These are phyloP conservation scores for Plasmodium cynomolgi DNA, from an alignment of 169 alveolate species.

Conservation along the genomic window DNA sequence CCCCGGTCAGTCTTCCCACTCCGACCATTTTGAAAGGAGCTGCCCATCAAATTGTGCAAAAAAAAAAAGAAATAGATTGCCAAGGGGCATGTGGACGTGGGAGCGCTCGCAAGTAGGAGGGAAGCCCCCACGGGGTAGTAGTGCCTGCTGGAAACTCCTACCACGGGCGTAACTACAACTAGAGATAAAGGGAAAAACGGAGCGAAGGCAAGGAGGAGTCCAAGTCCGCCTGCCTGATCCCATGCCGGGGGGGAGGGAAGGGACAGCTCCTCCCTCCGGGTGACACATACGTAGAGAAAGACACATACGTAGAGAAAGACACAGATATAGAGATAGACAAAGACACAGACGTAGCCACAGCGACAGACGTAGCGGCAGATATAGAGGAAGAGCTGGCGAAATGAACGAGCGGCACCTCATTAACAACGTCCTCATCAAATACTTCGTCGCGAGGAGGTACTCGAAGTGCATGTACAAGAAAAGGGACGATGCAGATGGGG, in stretches of 20 bases:
- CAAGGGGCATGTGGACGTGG: neutral
- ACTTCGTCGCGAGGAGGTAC: conserved; percentile 3
- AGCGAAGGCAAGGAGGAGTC: neutral
- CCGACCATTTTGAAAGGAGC: neutral
- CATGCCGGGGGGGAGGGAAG: neutral
- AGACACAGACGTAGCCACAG: neutral
- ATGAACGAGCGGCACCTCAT: conserved; percentile 40
- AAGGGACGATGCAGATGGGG: neutral
- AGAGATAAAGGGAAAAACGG: neutral
- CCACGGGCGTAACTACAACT: neutral
- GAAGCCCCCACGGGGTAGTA: neutral
- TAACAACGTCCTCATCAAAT: conserved; percentile 27
- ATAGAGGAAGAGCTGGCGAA: neutral
- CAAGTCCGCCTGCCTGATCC: neutral
- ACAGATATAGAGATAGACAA: too few species aligned
- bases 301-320: too few species aligned
- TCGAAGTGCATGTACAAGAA: conserved; percentile 20
- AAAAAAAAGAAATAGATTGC: too few species aligned
- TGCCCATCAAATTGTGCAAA: neutral
- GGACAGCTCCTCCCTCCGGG: neutral
- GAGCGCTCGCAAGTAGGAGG: neutral
- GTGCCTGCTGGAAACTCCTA: neutral
- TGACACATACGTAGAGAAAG: too few species aligned
- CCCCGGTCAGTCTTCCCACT: too few species aligned
- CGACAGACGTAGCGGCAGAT: neutral